Evolutionary conservation across 176 grass and related monocot species (phyloP).

Genomic region (Typha latifolia): DNA sequence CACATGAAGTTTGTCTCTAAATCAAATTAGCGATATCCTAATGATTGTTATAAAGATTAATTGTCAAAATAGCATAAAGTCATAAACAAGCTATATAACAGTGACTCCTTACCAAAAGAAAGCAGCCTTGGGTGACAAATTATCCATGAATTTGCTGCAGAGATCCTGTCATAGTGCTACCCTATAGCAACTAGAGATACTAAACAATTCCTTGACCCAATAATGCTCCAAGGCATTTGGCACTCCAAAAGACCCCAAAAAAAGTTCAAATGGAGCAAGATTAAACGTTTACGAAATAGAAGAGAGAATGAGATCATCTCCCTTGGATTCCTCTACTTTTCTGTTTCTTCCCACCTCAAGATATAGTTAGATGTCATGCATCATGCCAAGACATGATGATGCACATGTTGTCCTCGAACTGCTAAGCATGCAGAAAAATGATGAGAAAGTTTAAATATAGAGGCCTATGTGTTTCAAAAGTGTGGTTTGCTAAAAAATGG

Average conservation of each 20-base stretch:
- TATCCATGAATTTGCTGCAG: slow-evolving; percentile 44
- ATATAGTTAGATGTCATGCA: slow-evolving; percentile 18
- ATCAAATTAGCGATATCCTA: slow-evolving; percentile 13
- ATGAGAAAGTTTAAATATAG: slow-evolving; percentile 4
- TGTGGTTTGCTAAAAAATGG: neutral
- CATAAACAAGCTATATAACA: slow-evolving; percentile 26
- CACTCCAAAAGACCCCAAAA: slow-evolving; percentile 27
- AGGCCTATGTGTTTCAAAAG: neutral
- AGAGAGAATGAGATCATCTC: slow-evolving; percentile 19
- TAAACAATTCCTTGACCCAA: slow-evolving; percentile 40
- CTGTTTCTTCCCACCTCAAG: slow-evolving; percentile 17
- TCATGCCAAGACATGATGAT: slow-evolving; percentile 7
- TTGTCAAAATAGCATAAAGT: slow-evolving; percentile 10
- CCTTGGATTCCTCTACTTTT: slow-evolving; percentile 16
- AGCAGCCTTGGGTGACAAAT: slow-evolving; percentile 29
- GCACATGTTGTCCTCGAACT: slow-evolving; percentile 5
- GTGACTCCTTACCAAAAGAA: slow-evolving; percentile 55
- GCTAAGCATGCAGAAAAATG: neutral
- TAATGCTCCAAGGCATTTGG: slow-evolving; percentile 32
- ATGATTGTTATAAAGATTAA: slow-evolving; percentile 22
- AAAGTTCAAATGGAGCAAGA: slow-evolving; percentile 18
- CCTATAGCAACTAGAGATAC: slow-evolving; percentile 42
- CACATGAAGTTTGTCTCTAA: neutral
- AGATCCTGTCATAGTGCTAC: slow-evolving; percentile 42
- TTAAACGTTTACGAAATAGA: slow-evolving; percentile 27